phyloP scores from a whole-genome alignment of 768 basidiomycete species.

The Cyclocybe cylindracea region DNA sequence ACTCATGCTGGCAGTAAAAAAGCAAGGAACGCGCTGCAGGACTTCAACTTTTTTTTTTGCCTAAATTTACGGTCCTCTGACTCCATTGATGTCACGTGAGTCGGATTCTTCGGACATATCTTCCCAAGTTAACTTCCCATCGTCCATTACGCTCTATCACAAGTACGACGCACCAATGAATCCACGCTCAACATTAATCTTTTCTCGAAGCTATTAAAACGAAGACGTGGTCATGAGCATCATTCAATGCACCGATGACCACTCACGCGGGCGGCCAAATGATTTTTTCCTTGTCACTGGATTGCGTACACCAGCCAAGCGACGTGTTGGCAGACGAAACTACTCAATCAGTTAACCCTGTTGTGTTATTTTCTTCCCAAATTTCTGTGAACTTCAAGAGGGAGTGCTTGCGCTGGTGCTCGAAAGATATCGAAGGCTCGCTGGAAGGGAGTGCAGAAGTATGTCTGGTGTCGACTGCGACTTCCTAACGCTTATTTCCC shows the following conservation, averaged over 20 bases:
- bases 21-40: slow-evolving; percentile 3
- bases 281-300: too few relatives aligned
- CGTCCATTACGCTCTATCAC: neutral
- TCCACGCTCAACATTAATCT: neutral
- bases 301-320: too few relatives aligned
- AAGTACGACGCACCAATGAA: neutral
- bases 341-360: too few relatives aligned
- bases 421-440: too few relatives aligned
- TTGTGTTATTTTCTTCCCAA: too few relatives aligned
- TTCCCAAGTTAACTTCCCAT: neutral
- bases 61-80: slow-evolving; percentile 5
- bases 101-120: neutral
- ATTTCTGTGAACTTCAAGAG: too few relatives aligned
- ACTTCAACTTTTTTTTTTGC: slow-evolving; percentile 14
- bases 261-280: too few relatives aligned
- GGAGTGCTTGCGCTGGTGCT: too few relatives aligned
- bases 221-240: neutral
- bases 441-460: too few relatives aligned
- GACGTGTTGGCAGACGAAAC: too few relatives aligned
- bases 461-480: too few relatives aligned
- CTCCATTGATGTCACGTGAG: neutral
- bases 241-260: neutral
- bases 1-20: slow-evolving; percentile 32
- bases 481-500: too few relatives aligned
- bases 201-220: neutral